Conservation (phyloP, 1,284 basidiomycete genomes). For the Rhodotorula mucilaginosa region DNA sequence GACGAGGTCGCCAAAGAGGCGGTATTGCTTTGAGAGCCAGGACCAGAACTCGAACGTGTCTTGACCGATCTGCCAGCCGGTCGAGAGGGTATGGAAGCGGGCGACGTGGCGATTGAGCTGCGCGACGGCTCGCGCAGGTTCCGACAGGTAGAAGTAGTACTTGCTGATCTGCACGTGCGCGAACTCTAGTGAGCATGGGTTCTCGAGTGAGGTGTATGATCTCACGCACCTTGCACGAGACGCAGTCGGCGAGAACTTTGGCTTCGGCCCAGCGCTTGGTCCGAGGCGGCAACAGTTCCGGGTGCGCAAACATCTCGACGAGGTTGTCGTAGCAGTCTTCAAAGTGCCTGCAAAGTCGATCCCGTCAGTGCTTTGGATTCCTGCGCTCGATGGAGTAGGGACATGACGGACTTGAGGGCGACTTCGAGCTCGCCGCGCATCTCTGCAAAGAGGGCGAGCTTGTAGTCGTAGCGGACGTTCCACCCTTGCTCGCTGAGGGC, state of each 20-base stretch:
- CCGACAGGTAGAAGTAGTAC: constrained; percentile 81
- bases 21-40: constrained; percentile 90
- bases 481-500: constrained; percentile 79
- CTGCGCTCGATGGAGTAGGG: constrained; percentile 17
- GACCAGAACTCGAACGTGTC: constrained; percentile 96
- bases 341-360: constrained; percentile 63
- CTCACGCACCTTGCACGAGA: constrained; percentile 70
- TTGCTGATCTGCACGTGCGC: constrained; percentile 67
- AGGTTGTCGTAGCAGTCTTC: constrained; percentile 83
- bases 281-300: constrained; percentile 74
- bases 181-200: neutral
- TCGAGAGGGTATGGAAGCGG: constrained; percentile 79
- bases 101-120: constrained; percentile 81
- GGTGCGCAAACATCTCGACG: constrained; percentile 68
- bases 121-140: constrained; percentile 69
- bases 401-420: constrained; percentile 65
- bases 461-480: constrained; percentile 95
- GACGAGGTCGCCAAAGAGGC: constrained; percentile 80
- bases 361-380: constrained; percentile 15
- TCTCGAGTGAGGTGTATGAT: neutral
- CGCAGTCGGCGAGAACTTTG: constrained; percentile 89
- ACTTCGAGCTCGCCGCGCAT: constrained; percentile 85
- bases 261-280: constrained; percentile 98
- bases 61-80: constrained; percentile 95
- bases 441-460: constrained; percentile 93